These are phyloP conservation scores for Sclerotinia borealis DNA, from an alignment of 2,329 filamentous ascomycete species.

Conservation along the genomic window DNA sequence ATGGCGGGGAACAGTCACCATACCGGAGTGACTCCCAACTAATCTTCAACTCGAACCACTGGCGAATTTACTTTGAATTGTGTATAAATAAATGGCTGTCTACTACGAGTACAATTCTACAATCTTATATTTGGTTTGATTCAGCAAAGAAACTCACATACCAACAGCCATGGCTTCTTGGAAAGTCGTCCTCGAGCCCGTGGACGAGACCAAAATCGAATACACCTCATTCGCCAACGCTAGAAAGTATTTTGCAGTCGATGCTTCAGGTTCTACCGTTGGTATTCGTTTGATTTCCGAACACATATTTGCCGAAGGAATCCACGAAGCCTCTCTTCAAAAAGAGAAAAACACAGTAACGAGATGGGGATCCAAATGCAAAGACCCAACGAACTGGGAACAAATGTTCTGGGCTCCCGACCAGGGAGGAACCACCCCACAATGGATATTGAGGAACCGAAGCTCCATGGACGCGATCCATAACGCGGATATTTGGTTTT, in stretches of 20 bases:
- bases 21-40: neutral
- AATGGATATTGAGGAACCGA: neutral
- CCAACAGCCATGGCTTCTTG: neutral
- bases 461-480: neutral
- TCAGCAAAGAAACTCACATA: neutral
- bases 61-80: neutral
- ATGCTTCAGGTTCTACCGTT: neutral
- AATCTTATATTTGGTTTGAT: neutral
- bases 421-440: neutral
- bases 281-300: neutral
- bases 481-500: neutral
- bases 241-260: neutral
- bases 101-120: neutral
- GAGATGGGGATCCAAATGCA: neutral
- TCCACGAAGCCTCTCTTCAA: neutral
- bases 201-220: neutral
- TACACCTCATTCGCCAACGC: neutral
- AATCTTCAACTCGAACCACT: neutral
- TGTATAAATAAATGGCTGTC: neutral
- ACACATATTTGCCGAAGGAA: neutral
- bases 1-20: neutral
- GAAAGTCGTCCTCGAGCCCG: neutral
- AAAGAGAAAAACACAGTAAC: neutral
- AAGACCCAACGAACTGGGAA: neutral
- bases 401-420: neutral